These are phyloP conservation scores for Funneliformis mosseae DNA, from an alignment of 192 early-diverging fungal species.

Conservation along the genomic window DNA sequence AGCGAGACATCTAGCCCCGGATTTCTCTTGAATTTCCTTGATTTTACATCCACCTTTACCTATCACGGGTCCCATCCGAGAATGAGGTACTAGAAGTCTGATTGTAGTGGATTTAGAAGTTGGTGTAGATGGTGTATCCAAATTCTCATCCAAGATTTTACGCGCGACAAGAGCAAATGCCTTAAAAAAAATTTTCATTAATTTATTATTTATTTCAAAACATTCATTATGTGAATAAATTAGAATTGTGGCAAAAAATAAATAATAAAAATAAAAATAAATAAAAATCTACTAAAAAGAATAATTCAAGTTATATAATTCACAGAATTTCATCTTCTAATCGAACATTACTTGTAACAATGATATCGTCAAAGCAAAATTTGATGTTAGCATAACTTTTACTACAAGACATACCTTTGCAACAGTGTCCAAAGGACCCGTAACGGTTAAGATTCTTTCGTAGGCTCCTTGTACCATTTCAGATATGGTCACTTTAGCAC, in stretches of 20 bases:
- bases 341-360: not conserved
- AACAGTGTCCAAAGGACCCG: constrained; percentile 68
- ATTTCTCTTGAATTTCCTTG: constrained; percentile 89
- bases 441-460: constrained; percentile 74
- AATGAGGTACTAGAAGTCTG: constrained; percentile 84
- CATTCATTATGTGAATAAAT: not conserved
- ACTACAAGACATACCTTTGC: constrained; percentile 54
- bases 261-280: no score
- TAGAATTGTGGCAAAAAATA: not conserved
- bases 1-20: constrained; percentile 80
- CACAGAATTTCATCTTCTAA: not conserved
- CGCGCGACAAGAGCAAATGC: constrained; percentile 81
- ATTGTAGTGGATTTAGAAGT: constrained; percentile 63
- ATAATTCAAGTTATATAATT: not conserved
- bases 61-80: constrained; percentile 88
- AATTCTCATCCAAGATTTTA: constrained; percentile 70
- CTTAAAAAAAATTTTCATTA: constrained; percentile 33
- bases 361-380: not conserved
- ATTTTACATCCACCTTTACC: constrained; percentile 88
- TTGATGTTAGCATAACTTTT: not conserved
- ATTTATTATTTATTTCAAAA: not conserved
- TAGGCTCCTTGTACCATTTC: constrained; percentile 80
- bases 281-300: not conserved
- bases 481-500: constrained; percentile 88
- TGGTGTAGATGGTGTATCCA: constrained; percentile 51